Percentiles rank a stretch among this genome's conserved stretches.
Conservation (phyloP, 169 alveolate species). For the Cryptosporidium sp. region DNA sequence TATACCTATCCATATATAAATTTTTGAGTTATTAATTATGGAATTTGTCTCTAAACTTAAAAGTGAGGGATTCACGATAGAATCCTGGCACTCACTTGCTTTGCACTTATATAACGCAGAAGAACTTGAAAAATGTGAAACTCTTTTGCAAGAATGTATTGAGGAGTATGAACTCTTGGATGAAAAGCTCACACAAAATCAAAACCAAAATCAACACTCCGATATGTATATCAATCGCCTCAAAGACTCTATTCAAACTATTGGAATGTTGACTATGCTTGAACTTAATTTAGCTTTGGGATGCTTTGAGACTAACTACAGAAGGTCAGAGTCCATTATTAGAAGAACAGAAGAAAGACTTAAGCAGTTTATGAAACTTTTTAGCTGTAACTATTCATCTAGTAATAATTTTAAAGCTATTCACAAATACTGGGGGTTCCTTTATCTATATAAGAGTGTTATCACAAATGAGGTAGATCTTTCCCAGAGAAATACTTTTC, state of each 20-base stretch:
- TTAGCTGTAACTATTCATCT: not conserved
- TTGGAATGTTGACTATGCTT: constrained; percentile 44
- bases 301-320: constrained; percentile 17
- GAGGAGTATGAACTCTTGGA: constrained; percentile 39
- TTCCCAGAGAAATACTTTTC: not conserved
- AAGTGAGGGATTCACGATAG: constrained; percentile 22
- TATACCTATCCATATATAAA: not conserved
- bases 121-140: constrained; percentile 16
- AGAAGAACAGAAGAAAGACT: constrained; percentile 42
- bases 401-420: not conserved
- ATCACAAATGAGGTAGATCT: constrained; percentile 14
- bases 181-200: not conserved
- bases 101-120: constrained; percentile 14
- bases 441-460: constrained; percentile 42
- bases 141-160: constrained; percentile 48
- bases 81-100: constrained; percentile 47
- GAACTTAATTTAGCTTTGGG: constrained; percentile 51
- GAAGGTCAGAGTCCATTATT: constrained; percentile 34
- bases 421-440: constrained; percentile 51
- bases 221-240: not conserved
- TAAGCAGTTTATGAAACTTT: constrained; percentile 3
- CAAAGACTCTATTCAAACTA: not conserved
- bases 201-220: not conserved
- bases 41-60: constrained; percentile 8
- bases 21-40: not conserved